A percentile compares a stretch with the other conserved stretches of the same genome.
phyloP scores from a whole-genome alignment of 768 basidiomycete genomes.

The Termitomyces sp. region DNA sequence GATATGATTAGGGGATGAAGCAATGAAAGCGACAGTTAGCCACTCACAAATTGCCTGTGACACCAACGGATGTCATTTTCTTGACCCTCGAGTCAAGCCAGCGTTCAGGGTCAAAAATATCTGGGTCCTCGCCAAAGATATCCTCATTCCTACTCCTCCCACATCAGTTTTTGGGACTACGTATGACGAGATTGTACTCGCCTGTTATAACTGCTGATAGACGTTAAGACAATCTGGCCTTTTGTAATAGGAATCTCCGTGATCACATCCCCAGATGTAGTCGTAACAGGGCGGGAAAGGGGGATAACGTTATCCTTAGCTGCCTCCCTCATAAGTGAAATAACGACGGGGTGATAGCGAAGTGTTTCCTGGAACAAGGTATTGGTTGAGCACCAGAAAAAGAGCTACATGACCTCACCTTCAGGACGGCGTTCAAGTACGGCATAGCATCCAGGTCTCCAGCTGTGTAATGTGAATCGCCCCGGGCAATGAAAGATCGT shows the following conservation, averaged over 20 bases:
- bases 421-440: constrained; percentile 26
- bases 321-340: constrained; percentile 37
- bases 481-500: constrained; percentile 31
- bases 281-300: constrained; percentile 50
- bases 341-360: constrained; percentile 40
- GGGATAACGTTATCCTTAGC: constrained; percentile 56
- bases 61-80: constrained; percentile 42
- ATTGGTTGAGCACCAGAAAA: background rate
- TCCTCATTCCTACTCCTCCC: constrained; percentile 32
- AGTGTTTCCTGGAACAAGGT: constrained; percentile 43
- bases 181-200: constrained; percentile 12
- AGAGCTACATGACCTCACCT: constrained; percentile 2
- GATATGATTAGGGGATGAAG: background rate
- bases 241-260: constrained; percentile 48
- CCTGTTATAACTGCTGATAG: constrained; percentile 56
- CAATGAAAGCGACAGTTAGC: background rate
- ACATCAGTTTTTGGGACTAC: background rate
- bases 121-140: constrained; percentile 47
- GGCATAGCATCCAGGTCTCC: constrained; percentile 50
- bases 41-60: constrained; percentile 46
- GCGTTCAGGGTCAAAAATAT: constrained; percentile 45
- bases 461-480: constrained; percentile 38
- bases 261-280: constrained; percentile 41
- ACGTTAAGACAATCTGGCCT: constrained; percentile 47
- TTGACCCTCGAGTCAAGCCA: constrained; percentile 43